phyloP scores from a whole-genome alignment of 495 filamentous ascomycete genomes.

The Podospora conica region DNA sequence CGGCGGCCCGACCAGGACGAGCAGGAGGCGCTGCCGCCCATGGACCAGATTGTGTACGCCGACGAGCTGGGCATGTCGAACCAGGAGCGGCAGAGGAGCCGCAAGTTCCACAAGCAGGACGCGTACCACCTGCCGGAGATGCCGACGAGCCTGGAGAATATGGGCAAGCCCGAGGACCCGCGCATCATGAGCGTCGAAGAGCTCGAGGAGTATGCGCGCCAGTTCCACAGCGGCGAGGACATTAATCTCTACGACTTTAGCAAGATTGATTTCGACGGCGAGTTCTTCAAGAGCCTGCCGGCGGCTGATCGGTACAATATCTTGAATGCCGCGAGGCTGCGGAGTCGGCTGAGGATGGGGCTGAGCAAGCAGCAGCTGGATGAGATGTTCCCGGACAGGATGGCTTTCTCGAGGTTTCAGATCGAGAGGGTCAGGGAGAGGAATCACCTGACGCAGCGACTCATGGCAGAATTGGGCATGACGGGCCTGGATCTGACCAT shows the following conservation, averaged over 20 bases:
- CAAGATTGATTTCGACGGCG: slow-evolving; percentile 93
- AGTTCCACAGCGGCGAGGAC: slow-evolving; percentile 89
- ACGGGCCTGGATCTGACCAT: slow-evolving; percentile 62
- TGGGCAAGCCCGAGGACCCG: slow-evolving; percentile 87
- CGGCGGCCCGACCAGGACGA: slow-evolving; percentile 39
- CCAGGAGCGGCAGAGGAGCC: slow-evolving; percentile 64
- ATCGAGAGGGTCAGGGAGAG: slow-evolving; percentile 87
- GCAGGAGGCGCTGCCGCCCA: slow-evolving; percentile 59
- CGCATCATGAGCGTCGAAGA: slow-evolving; percentile 93
- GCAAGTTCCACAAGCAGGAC: slow-evolving; percentile 84
- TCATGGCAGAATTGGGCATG: slow-evolving; percentile 95
- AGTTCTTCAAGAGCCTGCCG: slow-evolving; percentile 87
- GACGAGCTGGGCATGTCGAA: slow-evolving; percentile 79
- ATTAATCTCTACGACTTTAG: slow-evolving; percentile 98
- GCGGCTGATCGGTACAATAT: slow-evolving; percentile 94
- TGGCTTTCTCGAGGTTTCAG: slow-evolving; percentile 94
- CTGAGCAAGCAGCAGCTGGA: slow-evolving; percentile 94
- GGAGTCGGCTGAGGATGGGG: slow-evolving; percentile 87
- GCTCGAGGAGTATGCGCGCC: slow-evolving; percentile 82
- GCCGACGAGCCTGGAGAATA: slow-evolving; percentile 63
- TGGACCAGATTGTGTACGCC: slow-evolving; percentile 68
- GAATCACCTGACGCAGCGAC: slow-evolving; percentile 88
- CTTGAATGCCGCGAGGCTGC: slow-evolving; percentile 80
- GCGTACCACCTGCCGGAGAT: slow-evolving; percentile 90
- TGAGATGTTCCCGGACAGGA: slow-evolving; percentile 93